Conservation (phyloP, 148 eudicot genomes). For the Nyssa sinensis region DNA sequence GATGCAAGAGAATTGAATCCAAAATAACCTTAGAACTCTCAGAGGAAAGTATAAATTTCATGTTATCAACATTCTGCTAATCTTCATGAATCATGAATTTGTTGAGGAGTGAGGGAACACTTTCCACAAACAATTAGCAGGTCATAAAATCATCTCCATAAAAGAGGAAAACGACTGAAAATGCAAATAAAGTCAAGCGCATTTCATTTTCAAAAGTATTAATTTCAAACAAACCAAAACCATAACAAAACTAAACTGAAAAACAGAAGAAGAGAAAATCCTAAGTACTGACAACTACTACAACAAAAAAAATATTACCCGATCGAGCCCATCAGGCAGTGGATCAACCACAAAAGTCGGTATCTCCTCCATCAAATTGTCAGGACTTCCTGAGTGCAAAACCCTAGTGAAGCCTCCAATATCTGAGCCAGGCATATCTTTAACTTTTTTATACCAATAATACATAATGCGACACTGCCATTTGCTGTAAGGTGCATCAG, state of each 20-base stretch:
- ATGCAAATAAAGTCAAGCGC: not conserved
- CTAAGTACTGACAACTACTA: not conserved
- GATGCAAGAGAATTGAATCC: no score
- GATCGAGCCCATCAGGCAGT: conserved; percentile 40
- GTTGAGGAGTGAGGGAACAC: not conserved
- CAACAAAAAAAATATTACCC: conserved; percentile 16
- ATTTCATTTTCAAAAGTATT: not conserved
- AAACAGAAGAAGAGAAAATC: not conserved
- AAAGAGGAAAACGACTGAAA: not conserved
- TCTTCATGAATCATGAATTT: not conserved
- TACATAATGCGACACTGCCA: conserved; percentile 61
- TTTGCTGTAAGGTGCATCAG: conserved; percentile 31
- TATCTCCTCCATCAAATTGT: conserved; percentile 48
- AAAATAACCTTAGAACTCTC: not conserved
- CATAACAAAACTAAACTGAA: not conserved
- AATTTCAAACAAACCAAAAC: not conserved
- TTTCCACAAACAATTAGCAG: not conserved
- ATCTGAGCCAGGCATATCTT: conserved; percentile 34
- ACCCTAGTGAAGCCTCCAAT: conserved; percentile 57
- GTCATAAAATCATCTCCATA: not conserved
- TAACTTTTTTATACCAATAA: conserved; percentile 45
- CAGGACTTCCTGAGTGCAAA: conserved; percentile 45
- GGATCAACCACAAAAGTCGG: conserved; percentile 54
- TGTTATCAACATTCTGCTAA: not conserved
- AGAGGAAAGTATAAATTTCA: not conserved